phyloP scores from a whole-genome alignment of 1,284 basidiomycete species.

The Sphagnurus paluster region DNA sequence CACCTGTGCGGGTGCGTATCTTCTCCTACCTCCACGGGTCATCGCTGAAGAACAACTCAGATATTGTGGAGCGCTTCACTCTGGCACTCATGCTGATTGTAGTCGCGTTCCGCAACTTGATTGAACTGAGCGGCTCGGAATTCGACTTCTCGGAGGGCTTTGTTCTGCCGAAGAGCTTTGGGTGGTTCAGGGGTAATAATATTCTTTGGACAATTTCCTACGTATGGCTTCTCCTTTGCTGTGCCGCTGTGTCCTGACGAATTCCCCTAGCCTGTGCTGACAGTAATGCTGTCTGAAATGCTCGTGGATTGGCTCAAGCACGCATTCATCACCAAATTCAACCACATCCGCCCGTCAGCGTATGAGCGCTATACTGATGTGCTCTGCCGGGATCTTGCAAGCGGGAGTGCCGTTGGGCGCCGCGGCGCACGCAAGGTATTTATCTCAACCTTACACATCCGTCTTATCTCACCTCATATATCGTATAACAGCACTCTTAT shows the following conservation, averaged over 20 bases:
- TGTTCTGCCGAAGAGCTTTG: conserved; percentile 82
- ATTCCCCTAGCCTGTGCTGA: conserved; percentile 74
- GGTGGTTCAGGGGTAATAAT: conserved; percentile 77
- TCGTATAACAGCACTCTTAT: conserved; percentile 81
- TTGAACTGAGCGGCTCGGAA: conserved; percentile 90
- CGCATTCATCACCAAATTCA: conserved; percentile 99
- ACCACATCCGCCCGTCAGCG: conserved; percentile 91
- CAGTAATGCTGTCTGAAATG: conserved; percentile 91
- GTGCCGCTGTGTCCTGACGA: neutral
- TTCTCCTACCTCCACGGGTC: neutral
- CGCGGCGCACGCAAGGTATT: conserved; percentile 68
- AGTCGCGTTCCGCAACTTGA: conserved; percentile 93
- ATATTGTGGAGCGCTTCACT: conserved; percentile 98
- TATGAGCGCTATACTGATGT: conserved; percentile 98
- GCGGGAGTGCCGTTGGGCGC: conserved; percentile 72
- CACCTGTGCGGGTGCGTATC: conserved; percentile 83
- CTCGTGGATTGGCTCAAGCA: conserved; percentile 99
- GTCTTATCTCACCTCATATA: no score
- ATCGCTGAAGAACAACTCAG: conserved; percentile 50
- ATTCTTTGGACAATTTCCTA: conserved; percentile 90
- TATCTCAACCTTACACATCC: conserved; percentile 14
- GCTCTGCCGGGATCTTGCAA: conserved; percentile 90
- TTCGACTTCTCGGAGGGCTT: conserved; percentile 74
- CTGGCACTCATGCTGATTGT: conserved; percentile 89
- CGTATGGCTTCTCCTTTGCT: conserved; percentile 45